These are phyloP conservation scores for Evansstolkia leycettana DNA, from an alignment of 495 filamentous ascomycete genomes.

Conservation along the genomic window DNA sequence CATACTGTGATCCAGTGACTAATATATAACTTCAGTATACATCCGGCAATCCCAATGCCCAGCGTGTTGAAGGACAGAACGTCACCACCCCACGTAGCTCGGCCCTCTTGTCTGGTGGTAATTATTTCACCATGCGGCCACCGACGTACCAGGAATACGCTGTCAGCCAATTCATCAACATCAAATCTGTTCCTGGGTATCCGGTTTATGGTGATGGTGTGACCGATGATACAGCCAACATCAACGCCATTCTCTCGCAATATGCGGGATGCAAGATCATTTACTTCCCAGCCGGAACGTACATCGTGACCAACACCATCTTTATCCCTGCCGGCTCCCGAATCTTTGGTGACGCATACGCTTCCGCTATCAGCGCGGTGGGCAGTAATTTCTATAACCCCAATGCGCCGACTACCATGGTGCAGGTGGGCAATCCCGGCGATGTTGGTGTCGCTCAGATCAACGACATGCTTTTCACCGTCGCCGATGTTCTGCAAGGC, in stretches of 20 bases:
- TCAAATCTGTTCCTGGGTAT: slow-evolving; percentile 29
- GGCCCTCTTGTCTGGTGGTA: slow-evolving; percentile 8
- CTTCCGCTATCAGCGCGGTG: slow-evolving; percentile 33
- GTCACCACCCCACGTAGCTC: slow-evolving; percentile 12
- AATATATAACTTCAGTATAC: slow-evolving; percentile 6
- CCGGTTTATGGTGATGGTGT: slow-evolving; percentile 27
- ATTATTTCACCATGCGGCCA: slow-evolving; percentile 21
- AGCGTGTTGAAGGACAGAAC: slow-evolving; percentile 5
- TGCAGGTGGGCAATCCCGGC: slow-evolving; percentile 43
- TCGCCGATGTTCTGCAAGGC: slow-evolving; percentile 37
- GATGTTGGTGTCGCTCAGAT: slow-evolving; percentile 47
- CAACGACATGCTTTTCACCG: slow-evolving; percentile 43
- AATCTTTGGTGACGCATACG: slow-evolving; percentile 43
- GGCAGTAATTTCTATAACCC: slow-evolving; percentile 42
- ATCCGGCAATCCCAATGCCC: slow-evolving; percentile 2
- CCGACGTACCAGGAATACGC: slow-evolving; percentile 39
- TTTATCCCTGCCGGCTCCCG: slow-evolving; percentile 38
- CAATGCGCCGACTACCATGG: slow-evolving; percentile 38
- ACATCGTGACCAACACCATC: slow-evolving; percentile 46
- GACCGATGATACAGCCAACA: slow-evolving; percentile 30
- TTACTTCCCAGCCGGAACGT: slow-evolving; percentile 50
- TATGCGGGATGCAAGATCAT: slow-evolving; percentile 39
- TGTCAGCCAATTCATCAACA: slow-evolving; percentile 32
- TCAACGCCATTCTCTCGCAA: slow-evolving; percentile 40
- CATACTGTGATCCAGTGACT: too few species aligned